Evolutionary conservation across 202 grass and related monocot species (phyloP).

Genomic region (Eragrostis tef): DNA sequence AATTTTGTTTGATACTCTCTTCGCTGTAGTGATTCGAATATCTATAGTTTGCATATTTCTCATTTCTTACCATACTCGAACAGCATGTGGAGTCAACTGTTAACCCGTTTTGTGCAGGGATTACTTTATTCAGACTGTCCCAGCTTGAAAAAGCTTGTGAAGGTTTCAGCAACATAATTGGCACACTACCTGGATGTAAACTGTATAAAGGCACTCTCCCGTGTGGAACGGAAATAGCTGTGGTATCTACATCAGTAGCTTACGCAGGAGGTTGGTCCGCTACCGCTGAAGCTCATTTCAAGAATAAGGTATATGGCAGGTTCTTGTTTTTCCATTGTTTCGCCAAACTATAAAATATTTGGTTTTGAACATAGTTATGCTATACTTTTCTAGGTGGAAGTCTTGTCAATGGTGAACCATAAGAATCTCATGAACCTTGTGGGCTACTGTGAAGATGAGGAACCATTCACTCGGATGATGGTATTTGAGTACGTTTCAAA

Average conservation of each 20-base stretch:
- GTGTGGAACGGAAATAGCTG: conserved; percentile 81
- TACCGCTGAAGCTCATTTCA: conserved; percentile 66
- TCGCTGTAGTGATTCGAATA: conserved; percentile 29
- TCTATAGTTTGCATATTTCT: not conserved
- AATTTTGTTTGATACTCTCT: conserved; percentile 23
- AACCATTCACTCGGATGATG: conserved; percentile 82
- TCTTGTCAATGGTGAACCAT: conserved; percentile 69
- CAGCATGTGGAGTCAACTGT: not conserved
- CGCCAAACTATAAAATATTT: not conserved
- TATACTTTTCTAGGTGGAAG: conserved; percentile 55
- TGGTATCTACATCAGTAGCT: conserved; percentile 56
- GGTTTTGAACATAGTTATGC: conserved; percentile 31
- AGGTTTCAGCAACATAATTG: conserved; percentile 87
- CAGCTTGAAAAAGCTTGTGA: conserved; percentile 87
- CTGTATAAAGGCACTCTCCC: conserved; percentile 93
- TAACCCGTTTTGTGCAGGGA: conserved; percentile 48
- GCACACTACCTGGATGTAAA: conserved; percentile 51
- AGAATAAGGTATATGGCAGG: conserved; percentile 62
- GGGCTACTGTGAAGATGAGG: conserved; percentile 87
- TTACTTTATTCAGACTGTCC: conserved; percentile 57
- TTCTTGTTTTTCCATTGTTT: conserved; percentile 34
- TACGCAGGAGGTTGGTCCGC: conserved; percentile 58
- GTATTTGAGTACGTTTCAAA: conserved; percentile 92
- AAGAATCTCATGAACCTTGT: conserved; percentile 93
- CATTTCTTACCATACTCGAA: not conserved